phyloP scores from a whole-genome alignment of 352 stramenopile genomes.

The Globisporangium cystogenes region DNA sequence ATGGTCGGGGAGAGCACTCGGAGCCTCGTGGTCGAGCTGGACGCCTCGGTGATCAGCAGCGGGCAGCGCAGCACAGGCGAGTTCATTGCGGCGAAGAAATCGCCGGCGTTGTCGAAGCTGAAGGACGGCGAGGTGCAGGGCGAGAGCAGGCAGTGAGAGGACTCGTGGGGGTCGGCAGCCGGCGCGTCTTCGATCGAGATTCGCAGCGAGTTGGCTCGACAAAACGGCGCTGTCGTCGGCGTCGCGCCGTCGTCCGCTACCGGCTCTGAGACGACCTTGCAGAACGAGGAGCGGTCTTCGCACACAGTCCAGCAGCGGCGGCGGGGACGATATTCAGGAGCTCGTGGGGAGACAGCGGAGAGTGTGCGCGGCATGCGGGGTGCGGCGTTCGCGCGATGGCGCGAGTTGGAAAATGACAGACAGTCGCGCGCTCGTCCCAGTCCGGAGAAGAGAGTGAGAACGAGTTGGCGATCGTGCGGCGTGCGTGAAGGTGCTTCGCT shows the following conservation, averaged over 20 bases:
- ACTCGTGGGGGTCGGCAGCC: not conserved
- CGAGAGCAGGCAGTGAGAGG: conserved; percentile 2
- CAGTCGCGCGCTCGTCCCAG: too few relatives aligned
- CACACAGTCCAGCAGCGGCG: conserved; percentile 11
- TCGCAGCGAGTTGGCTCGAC: conserved; percentile 4
- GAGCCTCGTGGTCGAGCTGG: not conserved
- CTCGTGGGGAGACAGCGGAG: too few relatives aligned
- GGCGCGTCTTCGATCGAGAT: conserved; percentile 1
- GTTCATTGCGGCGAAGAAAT: conserved; percentile 12
- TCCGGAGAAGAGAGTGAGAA: too few relatives aligned
- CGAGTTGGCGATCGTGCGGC: too few relatives aligned
- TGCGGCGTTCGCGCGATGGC: too few relatives aligned
- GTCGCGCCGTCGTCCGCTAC: not conserved
- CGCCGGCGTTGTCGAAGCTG: conserved; percentile 9
- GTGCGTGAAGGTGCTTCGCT: too few relatives aligned
- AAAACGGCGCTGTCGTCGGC: not conserved
- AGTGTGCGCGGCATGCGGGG: too few relatives aligned
- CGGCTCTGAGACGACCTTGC: not conserved
- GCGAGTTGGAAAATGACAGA: too few relatives aligned
- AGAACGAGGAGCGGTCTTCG: not conserved
- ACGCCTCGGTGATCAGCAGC: not conserved
- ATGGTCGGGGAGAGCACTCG: conserved; percentile 9
- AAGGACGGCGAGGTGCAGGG: conserved; percentile 11
- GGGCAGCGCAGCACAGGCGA: not conserved
- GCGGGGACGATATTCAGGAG: not conserved